Evolutionary conservation across 176 grass and related monocot genomes (phyloP).

Genomic region (Areca catechu): DNA sequence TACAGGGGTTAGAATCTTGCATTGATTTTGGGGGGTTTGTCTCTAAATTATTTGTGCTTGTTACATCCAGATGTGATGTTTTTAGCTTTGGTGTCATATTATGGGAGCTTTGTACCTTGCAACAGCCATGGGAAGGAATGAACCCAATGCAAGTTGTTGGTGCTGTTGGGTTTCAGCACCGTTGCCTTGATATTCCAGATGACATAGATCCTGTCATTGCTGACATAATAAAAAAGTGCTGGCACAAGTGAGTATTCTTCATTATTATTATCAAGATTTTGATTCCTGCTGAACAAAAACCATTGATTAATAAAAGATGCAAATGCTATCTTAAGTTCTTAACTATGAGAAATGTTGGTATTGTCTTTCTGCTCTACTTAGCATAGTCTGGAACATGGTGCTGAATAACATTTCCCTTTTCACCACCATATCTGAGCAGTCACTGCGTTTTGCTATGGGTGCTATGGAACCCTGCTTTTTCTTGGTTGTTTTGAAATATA

Average conservation of each 20-base stretch:
- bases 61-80: conserved; percentile 76
- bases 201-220: conserved; percentile 61
- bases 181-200: conserved; percentile 85
- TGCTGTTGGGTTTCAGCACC: conserved; percentile 94
- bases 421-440: too few relatives aligned
- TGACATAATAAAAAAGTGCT: conserved; percentile 71
- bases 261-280: conserved; percentile 17
- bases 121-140: conserved; percentile 98
- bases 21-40: too few relatives aligned
- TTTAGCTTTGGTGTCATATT: conserved; percentile 96
- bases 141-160: conserved; percentile 98
- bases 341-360: too few relatives aligned
- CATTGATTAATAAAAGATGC: too few relatives aligned
- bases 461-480: too few relatives aligned
- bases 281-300: background rate
- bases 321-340: too few relatives aligned
- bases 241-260: conserved; percentile 80
- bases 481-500: too few relatives aligned
- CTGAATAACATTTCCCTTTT: too few relatives aligned
- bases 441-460: too few relatives aligned
- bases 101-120: conserved; percentile 91
- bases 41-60: conserved; percentile 1
- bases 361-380: too few relatives aligned
- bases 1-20: too few relatives aligned
- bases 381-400: too few relatives aligned